Base-by-base conservation (phyloP, 2,329 filamentous ascomycete species). In the Moelleriella libera region DNA sequence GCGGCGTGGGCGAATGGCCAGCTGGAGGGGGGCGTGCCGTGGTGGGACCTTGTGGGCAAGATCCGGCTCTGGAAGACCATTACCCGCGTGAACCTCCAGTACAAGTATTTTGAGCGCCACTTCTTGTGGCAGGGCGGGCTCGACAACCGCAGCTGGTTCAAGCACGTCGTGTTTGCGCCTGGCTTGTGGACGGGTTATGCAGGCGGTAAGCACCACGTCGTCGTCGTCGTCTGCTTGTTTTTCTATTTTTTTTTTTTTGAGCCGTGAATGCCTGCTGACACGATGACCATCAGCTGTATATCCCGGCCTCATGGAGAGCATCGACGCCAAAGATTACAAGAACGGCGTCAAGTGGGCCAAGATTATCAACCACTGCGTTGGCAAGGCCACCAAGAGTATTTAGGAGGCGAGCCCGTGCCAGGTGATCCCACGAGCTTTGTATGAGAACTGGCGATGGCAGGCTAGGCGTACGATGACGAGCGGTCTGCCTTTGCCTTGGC, bases 151-250 rank as follows among this genome's bases (percentile, higher is more conserved):
- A 69, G 70, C 29, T 96, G 88, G 88, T 97, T 90, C 69, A 96
- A 96, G 68, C 90, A 96, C 58, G 83, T 95, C 2, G 84, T 96
- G 1, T 96, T 94, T 64, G 89, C 89, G 1, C 89, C 89, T 0
- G 89, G 89, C 0, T 63, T 90, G 44, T 94, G 88, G 88, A 95
- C 88, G 0, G 89, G 89, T 0, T 96, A 96, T 63, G 71, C 88
- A 0, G 89, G 88, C 58, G 76, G 78, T 82, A 57, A 64, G 74
- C 67, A 11, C 45, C 37, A 41, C 12, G 44, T 8, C 12, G 29
- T 3, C n/a, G n/a, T 2, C 5, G 8, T 10, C 9, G 2, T 32
- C 10, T 21, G 29, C 7, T 4, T 8, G 14, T n/a, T 28, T 41
- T 14, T 41, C 11, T n/a, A 6, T 14, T 6, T 4, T 32, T 8